Evolutionary conservation across 257 asterid genomes (phyloP).

Genomic region (Anisodus tanguticus): DNA sequence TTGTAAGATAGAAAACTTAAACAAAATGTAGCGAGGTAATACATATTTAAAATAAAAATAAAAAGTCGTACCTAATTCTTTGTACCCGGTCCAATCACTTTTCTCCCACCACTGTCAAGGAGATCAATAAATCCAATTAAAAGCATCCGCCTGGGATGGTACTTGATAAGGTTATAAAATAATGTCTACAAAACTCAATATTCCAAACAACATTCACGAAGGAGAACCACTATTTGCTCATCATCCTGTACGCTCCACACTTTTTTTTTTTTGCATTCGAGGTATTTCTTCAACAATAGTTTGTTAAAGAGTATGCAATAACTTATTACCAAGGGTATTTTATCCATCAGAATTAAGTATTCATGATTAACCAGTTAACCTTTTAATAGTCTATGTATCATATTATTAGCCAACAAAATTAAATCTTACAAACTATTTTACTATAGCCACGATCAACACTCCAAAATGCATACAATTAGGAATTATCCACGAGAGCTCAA

Average conservation of each 20-base stretch:
- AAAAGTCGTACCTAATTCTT: constrained; percentile 78
- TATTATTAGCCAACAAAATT: neutral
- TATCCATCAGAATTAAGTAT: neutral
- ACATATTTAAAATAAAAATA: neutral
- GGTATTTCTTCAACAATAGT: neutral
- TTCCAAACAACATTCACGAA: too few relatives aligned
- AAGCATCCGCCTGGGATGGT: constrained; percentile 95
- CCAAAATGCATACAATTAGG: neutral
- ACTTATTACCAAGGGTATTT: neutral
- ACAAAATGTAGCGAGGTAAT: neutral
- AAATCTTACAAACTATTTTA: neutral
- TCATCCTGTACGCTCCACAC: too few relatives aligned
- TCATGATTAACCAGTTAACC: neutral
- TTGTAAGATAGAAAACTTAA: neutral
- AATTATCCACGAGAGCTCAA: neutral
- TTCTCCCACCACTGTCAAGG: constrained; percentile 44
- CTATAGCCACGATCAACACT: neutral
- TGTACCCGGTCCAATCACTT: constrained; percentile 99
- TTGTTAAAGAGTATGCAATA: constrained; percentile 9
- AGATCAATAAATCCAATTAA: constrained; percentile 96
- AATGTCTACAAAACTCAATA: constrained; percentile 33
- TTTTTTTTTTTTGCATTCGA: too few relatives aligned
- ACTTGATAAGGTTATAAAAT: constrained; percentile 65
- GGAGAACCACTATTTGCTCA: too few relatives aligned
- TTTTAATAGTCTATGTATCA: neutral